Percentiles rank a stretch among this genome's conserved stretches.
Evolutionary conservation across 2,329 filamentous ascomycete species (phyloP).

Genomic region (Mycosphaerella arachidis): DNA sequence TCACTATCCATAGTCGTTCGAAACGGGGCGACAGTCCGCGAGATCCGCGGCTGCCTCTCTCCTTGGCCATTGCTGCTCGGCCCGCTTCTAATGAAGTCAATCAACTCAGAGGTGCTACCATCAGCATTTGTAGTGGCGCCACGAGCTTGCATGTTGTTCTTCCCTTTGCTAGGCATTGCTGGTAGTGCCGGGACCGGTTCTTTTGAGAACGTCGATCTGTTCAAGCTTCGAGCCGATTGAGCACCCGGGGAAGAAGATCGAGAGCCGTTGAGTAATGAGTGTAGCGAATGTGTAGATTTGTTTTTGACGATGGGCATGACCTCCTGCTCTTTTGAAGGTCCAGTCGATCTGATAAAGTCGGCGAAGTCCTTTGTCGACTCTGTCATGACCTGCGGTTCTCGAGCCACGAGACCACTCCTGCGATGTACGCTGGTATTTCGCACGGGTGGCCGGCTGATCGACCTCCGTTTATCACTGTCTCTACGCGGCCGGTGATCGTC

Average conservation of each 20-base stretch:
- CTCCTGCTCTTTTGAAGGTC: conserved; percentile 48
- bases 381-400: conserved; percentile 66
- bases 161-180: conserved; percentile 20
- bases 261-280: conserved; percentile 11
- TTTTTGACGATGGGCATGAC: conserved; percentile 19
- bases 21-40: conserved; percentile 79
- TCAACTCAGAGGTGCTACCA: conserved; percentile 75
- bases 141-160: conserved; percentile 26
- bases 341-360: conserved; percentile 83
- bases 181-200: conserved; percentile 29
- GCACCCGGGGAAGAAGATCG: conserved; percentile 24
- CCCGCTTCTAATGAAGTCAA: conserved; percentile 90
- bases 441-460: conserved; percentile 29
- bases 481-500: conserved; percentile 8
- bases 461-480: conserved; percentile 25
- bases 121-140: conserved; percentile 58
- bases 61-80: conserved; percentile 50
- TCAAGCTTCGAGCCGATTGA: conserved; percentile 19
- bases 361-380: conserved; percentile 79
- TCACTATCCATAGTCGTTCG: conserved; percentile 82
- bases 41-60: conserved; percentile 61
- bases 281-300: conserved; percentile 25
- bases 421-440: conserved; percentile 31
- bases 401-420: conserved; percentile 45
- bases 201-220: conserved; percentile 4